Conservation (phyloP, 2,329 filamentous ascomycete genomes). For the Colletotrichum sp. region DNA sequence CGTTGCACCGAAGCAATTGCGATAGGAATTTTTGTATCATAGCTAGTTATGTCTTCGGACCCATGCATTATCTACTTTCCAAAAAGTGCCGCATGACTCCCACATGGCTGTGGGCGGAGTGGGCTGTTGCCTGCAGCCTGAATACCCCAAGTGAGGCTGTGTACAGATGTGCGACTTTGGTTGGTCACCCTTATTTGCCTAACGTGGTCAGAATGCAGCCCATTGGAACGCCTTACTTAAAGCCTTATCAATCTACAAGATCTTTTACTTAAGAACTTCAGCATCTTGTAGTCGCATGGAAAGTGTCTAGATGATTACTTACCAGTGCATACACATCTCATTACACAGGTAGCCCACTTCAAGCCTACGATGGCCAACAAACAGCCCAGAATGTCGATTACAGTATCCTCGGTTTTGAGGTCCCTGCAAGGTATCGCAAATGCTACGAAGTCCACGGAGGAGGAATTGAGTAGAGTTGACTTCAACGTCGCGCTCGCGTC, state of each 20-base stretch:
- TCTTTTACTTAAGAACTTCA: neutral
- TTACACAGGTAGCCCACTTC: neutral
- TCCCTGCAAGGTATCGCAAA: neutral
- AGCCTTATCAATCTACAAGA: neutral
- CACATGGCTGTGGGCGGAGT: neutral
- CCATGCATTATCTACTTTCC: neutral
- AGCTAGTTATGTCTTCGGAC: neutral
- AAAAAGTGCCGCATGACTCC: neutral
- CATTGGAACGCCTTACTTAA: neutral
- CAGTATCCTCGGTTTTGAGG: neutral
- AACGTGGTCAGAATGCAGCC: neutral
- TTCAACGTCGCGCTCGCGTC: neutral
- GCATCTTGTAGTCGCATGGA: neutral
- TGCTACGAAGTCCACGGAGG: neutral
- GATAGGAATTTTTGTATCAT: rapidly evolving
- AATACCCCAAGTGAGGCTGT: neutral
- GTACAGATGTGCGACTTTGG: neutral
- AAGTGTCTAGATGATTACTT: neutral
- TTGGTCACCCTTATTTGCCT: neutral
- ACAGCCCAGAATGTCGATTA: neutral
- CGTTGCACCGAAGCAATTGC: neutral
- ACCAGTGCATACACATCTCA: neutral
- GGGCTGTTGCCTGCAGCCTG: neutral
- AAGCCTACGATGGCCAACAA: too few relatives aligned
- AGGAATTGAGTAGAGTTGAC: neutral